Conservation (phyloP, 2,329 filamentous ascomycete species). For the Beauveria medogensis region DNA sequence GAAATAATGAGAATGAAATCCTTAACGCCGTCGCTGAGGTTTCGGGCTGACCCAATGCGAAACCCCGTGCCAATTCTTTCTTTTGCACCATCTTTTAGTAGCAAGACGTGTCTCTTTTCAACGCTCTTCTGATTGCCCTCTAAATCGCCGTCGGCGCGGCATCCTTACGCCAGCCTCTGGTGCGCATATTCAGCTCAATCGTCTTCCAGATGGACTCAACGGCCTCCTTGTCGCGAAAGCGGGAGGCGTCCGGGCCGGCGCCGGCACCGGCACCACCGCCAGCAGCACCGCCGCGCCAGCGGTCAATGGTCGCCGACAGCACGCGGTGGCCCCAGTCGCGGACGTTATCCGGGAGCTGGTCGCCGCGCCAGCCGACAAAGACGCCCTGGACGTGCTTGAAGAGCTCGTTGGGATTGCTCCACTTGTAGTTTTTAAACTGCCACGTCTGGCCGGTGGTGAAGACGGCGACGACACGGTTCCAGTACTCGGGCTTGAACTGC, state of each 20-base stretch:
- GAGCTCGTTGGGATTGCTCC: conserved; percentile 78
- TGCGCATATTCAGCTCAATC: conserved; percentile 81
- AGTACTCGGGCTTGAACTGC: conserved; percentile 97
- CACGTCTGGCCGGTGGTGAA: conserved; percentile 96
- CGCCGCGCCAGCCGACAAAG: conserved; percentile 85
- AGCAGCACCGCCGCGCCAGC: conserved; percentile 52
- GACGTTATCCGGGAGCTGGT: conserved; percentile 69
- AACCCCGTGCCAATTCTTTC: not conserved
- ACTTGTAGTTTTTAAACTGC: conserved; percentile 99
- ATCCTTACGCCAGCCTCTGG: conserved; percentile 73
- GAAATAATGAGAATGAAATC: not conserved
- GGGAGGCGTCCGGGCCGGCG: conserved; percentile 40
- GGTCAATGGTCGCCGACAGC: conserved; percentile 70
- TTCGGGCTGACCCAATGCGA: conserved; percentile 4
- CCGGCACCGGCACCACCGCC: too few relatives aligned
- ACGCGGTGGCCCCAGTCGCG: conserved; percentile 82
- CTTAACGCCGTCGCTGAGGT: conserved; percentile 10
- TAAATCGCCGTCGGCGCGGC: conserved; percentile 51
- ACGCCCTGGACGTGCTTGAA: conserved; percentile 84
- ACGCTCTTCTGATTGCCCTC: not conserved
- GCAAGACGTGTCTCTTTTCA: not conserved
- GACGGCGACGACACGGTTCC: conserved; percentile 88
- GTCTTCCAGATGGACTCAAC: conserved; percentile 88
- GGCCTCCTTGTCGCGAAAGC: conserved; percentile 84
- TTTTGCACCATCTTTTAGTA: not conserved